phyloP scores from a whole-genome alignment of 805 yeast genomes.

The Starmerella etchellsii region DNA sequence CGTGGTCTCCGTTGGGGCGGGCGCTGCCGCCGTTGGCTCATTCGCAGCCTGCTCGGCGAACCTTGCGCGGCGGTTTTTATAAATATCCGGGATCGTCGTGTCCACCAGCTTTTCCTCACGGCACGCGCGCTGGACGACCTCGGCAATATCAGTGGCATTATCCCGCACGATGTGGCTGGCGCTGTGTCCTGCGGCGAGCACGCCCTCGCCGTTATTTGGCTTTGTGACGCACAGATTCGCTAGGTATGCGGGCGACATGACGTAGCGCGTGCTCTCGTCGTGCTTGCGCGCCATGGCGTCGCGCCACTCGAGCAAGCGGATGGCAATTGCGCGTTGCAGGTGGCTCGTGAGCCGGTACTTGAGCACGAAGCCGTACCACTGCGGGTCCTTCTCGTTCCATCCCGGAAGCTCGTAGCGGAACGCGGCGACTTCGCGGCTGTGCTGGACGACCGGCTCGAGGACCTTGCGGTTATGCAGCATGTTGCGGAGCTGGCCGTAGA shows the following conservation, averaged over 20 bases:
- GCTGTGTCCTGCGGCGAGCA: conserved; percentile 25
- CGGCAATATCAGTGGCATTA: conserved; percentile 45
- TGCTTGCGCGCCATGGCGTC: conserved; percentile 57
- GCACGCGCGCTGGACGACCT: conserved; percentile 33
- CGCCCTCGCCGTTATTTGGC: conserved; percentile 48
- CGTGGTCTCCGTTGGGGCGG: no score
- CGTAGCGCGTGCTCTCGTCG: conserved; percentile 74
- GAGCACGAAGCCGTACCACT: conserved; percentile 50
- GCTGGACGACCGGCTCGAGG: conserved; percentile 41
- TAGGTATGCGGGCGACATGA: conserved; percentile 72
- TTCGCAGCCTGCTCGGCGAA: conserved; percentile 1
- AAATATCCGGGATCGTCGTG: conserved; percentile 8
- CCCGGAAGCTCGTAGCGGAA: conserved; percentile 71
- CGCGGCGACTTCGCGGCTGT: conserved; percentile 66
- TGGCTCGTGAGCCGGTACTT: conserved; percentile 46
- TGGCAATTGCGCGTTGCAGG: conserved; percentile 40
- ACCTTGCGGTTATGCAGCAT: conserved; percentile 40
- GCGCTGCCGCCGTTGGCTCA: no score
- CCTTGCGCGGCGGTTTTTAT: not conserved
- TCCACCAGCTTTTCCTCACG: conserved; percentile 8
- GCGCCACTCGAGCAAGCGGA: conserved; percentile 66
- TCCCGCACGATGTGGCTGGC: conserved; percentile 46
- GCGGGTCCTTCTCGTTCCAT: conserved; percentile 41
- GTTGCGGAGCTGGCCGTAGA: conserved; percentile 62
- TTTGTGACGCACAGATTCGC: conserved; percentile 44